Base-by-base conservation (phyloP, 31 red algal species). In the Asparagopsis taxiformis region DNA sequence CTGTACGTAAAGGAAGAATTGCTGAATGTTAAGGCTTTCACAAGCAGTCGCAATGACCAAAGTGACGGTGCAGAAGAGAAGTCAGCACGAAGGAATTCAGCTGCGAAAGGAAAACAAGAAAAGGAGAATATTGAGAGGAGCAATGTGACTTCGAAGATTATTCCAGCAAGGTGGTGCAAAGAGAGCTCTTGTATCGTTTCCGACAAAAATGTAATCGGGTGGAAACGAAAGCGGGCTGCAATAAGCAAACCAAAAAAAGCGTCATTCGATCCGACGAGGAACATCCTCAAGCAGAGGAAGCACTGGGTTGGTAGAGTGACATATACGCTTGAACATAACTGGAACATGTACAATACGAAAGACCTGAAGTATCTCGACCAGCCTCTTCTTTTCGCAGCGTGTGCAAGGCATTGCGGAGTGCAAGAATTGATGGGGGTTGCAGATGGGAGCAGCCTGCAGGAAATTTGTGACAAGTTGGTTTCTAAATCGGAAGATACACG, bases 251-350 rank as follows among this genome's bases (percentile, higher is more conserved):
- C 23, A 21, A 17, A 28, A 19, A 17, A 33, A 22, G 53, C 50
- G 65, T n/a, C 22, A 29, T 84, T 84, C 65, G 67, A 84, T 73
- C 16, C 24, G 22, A 15, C 34, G 26, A 66, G 79, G 29, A 86
- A 86, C 37, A 21, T 68, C 3, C 19, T 22, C 49, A 86, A 86
- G 62, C 56, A 76, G 49, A 55, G 81, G 59, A 68, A 54, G 19
- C 43, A 37, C 30, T 86, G 81, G 81, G 35, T 37, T 35, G 81
- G 81, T 3, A 26, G 41, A 35, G 70, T 86, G n/a, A 49, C 31
- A n/a, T 68, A 68, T 50, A 31, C 68, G 5, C 34, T 59, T 26
- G 81, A 86, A 37, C 33, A 73, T 1, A 75, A 86, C 51, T 75
- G 50, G 34, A 75, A 75, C 23, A 53, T 26, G 35, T 76, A 65